Evolutionary conservation across 225 moss, liverwort and hornwort species (phyloP).

Genomic region (Climacium dendroides): DNA sequence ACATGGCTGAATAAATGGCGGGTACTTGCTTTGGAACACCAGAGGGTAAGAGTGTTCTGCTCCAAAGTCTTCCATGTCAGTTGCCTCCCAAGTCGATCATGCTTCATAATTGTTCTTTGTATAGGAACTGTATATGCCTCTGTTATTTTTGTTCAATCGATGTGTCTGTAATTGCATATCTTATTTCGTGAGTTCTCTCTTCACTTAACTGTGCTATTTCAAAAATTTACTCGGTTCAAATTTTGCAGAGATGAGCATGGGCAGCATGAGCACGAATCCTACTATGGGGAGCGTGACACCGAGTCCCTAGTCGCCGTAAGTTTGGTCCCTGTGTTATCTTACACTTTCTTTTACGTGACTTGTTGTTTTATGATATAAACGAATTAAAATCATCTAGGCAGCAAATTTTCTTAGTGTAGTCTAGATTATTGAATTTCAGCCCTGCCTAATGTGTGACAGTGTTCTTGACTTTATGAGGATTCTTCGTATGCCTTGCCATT

Average conservation of each 20-base stretch:
- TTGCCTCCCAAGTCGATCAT: not conserved
- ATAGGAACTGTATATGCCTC: not conserved
- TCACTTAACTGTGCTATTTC: not conserved
- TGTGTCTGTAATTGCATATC: not conserved
- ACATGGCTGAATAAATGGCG: not conserved
- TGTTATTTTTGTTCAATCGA: not conserved
- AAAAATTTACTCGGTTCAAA: not conserved
- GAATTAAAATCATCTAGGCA: not conserved
- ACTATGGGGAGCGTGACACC: conserved; percentile 66
- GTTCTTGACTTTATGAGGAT: not conserved
- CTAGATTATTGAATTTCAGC: not conserved
- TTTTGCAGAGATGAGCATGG: conserved; percentile 59
- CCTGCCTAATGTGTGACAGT: not conserved
- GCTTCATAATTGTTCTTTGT: not conserved
- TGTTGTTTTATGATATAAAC: not conserved
- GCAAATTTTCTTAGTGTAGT: not conserved
- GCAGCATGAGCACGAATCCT: conserved; percentile 68
- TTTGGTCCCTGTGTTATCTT: not conserved
- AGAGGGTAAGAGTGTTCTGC: conserved; percentile 31
- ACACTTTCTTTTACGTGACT: not conserved
- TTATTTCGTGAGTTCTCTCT: not conserved
- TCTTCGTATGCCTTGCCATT: not conserved
- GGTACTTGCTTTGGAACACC: not conserved
- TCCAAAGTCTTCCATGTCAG: not conserved
- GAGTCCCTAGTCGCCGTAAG: conserved; percentile 59